Evolutionary conservation across 140 eudicot genomes (phyloP).

Genomic region (Cichorium intybus): DNA sequence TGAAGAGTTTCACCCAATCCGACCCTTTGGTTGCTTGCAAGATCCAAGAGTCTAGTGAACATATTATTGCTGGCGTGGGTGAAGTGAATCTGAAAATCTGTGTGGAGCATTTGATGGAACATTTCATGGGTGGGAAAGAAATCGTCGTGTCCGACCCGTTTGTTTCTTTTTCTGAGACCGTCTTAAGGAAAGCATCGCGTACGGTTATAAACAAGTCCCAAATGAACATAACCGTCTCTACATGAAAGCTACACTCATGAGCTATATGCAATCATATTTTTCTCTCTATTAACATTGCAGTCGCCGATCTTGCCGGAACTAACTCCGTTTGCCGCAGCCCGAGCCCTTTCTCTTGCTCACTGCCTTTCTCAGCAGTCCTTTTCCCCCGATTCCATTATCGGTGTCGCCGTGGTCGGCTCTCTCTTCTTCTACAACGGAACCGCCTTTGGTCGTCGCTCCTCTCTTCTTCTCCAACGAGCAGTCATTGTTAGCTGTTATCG

Average conservation of each 20-base stretch:
- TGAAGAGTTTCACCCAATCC: conserved; percentile 65
- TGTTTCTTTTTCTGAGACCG: conserved; percentile 83
- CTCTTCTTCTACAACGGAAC: too few relatives aligned
- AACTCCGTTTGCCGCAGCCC: too few relatives aligned
- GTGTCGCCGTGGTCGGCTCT: too few relatives aligned
- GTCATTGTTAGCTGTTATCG: too few relatives aligned
- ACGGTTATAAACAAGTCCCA: conserved; percentile 82
- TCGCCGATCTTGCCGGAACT: too few relatives aligned
- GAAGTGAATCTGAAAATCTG: conserved; percentile 79
- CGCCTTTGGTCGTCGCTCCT: too few relatives aligned
- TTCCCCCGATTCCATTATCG: too few relatives aligned
- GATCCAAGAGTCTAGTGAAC: conserved; percentile 73
- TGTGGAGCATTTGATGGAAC: conserved; percentile 62
- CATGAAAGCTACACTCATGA: conserved; percentile 74
- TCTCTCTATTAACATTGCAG: too few relatives aligned
- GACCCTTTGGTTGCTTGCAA: conserved; percentile 85
- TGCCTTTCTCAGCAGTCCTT: too few relatives aligned
- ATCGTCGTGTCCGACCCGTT: conserved; percentile 65
- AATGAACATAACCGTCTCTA: conserved; percentile 73
- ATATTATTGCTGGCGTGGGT: conserved; percentile 78
- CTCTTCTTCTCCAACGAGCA: too few relatives aligned
- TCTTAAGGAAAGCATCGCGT: conserved; percentile 57
- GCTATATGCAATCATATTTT: too few relatives aligned
- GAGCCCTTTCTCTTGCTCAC: too few relatives aligned
- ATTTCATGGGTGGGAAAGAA: conserved; percentile 82